These are phyloP conservation scores for Pythium pyrilobum DNA, from an alignment of 352 stramenopile species.

Conservation along the genomic window DNA sequence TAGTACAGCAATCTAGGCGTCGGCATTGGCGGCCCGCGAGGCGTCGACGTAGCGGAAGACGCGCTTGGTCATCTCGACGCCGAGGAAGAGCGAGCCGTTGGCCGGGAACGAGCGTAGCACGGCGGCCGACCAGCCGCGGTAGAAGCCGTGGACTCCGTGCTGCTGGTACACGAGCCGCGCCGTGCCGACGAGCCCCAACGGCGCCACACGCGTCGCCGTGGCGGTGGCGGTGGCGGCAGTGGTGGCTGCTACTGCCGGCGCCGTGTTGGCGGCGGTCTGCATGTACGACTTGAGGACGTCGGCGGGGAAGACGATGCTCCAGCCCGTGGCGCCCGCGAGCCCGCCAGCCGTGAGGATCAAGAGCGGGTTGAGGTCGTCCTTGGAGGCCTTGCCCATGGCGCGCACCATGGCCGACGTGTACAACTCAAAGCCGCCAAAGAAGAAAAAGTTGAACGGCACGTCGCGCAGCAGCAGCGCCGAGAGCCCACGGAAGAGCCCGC, in stretches of 20 bases:
- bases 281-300: constrained; percentile 85
- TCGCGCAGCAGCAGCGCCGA: constrained; percentile 79
- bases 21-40: constrained; percentile 14
- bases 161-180: constrained; percentile 54
- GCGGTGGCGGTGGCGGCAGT: constrained; percentile 5
- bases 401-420: constrained; percentile 50
- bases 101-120: constrained; percentile 84
- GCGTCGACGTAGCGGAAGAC: constrained; percentile 60
- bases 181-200: constrained; percentile 37
- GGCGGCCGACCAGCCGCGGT: constrained; percentile 80
- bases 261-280: constrained; percentile 39
- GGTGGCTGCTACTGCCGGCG: background rate
- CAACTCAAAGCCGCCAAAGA: constrained; percentile 82
- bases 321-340: constrained; percentile 70
- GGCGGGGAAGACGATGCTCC: constrained; percentile 82
- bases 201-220: background rate
- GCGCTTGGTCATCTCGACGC: constrained; percentile 85
- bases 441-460: constrained; percentile 89
- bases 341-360: constrained; percentile 73
- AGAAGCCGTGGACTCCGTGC: constrained; percentile 75
- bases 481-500: constrained; percentile 76
- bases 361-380: constrained; percentile 68
- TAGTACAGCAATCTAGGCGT: too few relatives aligned
- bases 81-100: constrained; percentile 86
- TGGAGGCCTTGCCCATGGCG: constrained; percentile 49